Evolutionary conservation across 2,329 filamentous ascomycete genomes (phyloP).

Genomic region (Phialophora tarda): DNA sequence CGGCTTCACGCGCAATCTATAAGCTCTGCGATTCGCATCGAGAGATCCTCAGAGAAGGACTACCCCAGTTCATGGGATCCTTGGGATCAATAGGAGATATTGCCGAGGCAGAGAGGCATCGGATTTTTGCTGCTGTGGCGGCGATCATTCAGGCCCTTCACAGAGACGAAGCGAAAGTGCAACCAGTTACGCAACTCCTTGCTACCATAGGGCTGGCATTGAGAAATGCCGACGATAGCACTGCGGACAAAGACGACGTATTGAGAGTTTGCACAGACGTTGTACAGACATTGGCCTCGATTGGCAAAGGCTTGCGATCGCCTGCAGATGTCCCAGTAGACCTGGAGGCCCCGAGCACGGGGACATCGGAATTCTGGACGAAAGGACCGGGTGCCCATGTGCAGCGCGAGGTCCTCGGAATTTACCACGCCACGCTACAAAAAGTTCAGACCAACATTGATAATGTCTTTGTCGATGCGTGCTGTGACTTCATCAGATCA

Average conservation of each 20-base stretch:
- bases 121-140: slow-evolving; percentile 52
- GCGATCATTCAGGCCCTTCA: slow-evolving; percentile 51
- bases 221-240: slow-evolving; percentile 45
- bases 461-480: slow-evolving; percentile 51
- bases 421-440: slow-evolving; percentile 44
- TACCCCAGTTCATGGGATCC: slow-evolving; percentile 52
- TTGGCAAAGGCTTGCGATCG: slow-evolving; percentile 38
- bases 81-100: slow-evolving; percentile 41
- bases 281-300: slow-evolving; percentile 44
- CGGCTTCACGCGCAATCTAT: slow-evolving; percentile 52
- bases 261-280: slow-evolving; percentile 45
- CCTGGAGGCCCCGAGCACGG: slow-evolving; percentile 22
- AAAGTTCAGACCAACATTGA: slow-evolving; percentile 46
- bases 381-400: slow-evolving; percentile 28
- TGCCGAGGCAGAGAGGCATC: slow-evolving; percentile 32
- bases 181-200: slow-evolving; percentile 48
- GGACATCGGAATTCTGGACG: slow-evolving; percentile 33
- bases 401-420: slow-evolving; percentile 30
- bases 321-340: slow-evolving; percentile 36
- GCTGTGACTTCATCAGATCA: slow-evolving; percentile 54
- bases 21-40: slow-evolving; percentile 53
- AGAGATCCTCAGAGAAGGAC: slow-evolving; percentile 48
- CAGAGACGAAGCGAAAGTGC: slow-evolving; percentile 49
- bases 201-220: slow-evolving; percentile 42
- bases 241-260: slow-evolving; percentile 46